Percentiles rank a stretch among this genome's conserved stretches.
These are phyloP conservation scores for Mucor velutinosus DNA, from an alignment of 371 early-diverging fungal species.

Conservation along the genomic window DNA sequence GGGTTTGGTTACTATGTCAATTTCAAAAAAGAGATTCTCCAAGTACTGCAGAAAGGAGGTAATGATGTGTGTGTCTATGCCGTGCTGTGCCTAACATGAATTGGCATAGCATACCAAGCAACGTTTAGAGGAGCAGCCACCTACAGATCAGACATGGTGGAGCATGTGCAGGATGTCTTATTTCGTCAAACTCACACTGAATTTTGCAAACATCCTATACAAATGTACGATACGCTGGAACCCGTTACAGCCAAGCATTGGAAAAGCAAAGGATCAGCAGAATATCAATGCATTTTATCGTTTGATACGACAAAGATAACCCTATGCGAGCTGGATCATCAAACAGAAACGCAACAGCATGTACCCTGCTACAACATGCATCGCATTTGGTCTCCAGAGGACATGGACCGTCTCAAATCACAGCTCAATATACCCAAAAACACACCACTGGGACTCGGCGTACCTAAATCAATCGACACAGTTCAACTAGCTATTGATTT, in stretches of 20 bases:
- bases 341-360: constrained; percentile 6
- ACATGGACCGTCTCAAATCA: background rate
- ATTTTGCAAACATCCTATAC: constrained; percentile 7
- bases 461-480: constrained; percentile 11
- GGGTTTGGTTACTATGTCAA: constrained; percentile 26
- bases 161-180: constrained; percentile 7
- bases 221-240: constrained; percentile 1
- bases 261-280: background rate
- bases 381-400: constrained; percentile 7
- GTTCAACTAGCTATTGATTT: constrained; percentile 15
- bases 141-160: constrained; percentile 23
- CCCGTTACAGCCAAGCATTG: background rate
- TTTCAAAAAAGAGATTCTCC: constrained; percentile 7
- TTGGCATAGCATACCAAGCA: constrained; percentile 6
- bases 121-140: constrained; percentile 12
- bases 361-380: constrained; percentile 24
- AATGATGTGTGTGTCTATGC: background rate
- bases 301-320: background rate
- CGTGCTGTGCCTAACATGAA: background rate
- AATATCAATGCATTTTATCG: constrained; percentile 25
- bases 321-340: constrained; percentile 2
- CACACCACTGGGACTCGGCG: constrained; percentile 8
- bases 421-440: background rate
- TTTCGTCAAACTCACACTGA: background rate
- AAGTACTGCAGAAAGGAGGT: constrained; percentile 9